Base-by-base conservation (phyloP, 768 basidiomycete species). In the Rubroboletus pulcherrimus region DNA sequence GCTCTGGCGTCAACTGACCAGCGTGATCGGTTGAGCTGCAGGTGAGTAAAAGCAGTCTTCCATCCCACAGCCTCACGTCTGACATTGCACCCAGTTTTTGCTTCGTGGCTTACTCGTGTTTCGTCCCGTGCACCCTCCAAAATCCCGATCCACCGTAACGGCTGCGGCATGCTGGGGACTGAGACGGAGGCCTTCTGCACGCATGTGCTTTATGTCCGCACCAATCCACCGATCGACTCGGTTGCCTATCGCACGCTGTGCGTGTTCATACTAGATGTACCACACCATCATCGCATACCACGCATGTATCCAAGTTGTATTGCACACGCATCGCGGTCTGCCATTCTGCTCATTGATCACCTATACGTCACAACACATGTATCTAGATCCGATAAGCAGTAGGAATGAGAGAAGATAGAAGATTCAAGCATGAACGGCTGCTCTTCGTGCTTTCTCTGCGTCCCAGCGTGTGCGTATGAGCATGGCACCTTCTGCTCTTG, bases 381-480 rank as follows among this genome's bases (percentile, higher is more conserved):
- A 57, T 57, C 55, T 37, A 56, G 63, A 57, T 51, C 47, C 30
- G 40, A 57, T 59, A 58, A 40, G 49, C 40, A 51, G 17, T 49
- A 46, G 49, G 35, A 54, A 41, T 5, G 19, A 37, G 51, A 62
- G 46, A 26, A 49, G n/a, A 26, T 37, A 26, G 3, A 46, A 12
- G 7, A 38, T 40, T 62, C 55, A 70, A 40, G 60, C 53, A 34
- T 49, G 15, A 39, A 56, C 55, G 1, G 14, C 43, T 34, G 57
- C 46, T 63, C 66, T 61, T 52, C 70, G 66, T 47, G 67, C 61
- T 6, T 77, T 79, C 66, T 89, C 87, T 42, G 80, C 81, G 24
- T 84, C 82, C 91, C 91, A 93, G 40, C 87, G 81, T 24, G 86
- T 81, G 52, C 81, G 81, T 77, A 93, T 85, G 48, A 87, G 73